Base-by-base conservation (phyloP, 2,329 filamentous ascomycete genomes). In the Trichoderma cornu-damae region DNA sequence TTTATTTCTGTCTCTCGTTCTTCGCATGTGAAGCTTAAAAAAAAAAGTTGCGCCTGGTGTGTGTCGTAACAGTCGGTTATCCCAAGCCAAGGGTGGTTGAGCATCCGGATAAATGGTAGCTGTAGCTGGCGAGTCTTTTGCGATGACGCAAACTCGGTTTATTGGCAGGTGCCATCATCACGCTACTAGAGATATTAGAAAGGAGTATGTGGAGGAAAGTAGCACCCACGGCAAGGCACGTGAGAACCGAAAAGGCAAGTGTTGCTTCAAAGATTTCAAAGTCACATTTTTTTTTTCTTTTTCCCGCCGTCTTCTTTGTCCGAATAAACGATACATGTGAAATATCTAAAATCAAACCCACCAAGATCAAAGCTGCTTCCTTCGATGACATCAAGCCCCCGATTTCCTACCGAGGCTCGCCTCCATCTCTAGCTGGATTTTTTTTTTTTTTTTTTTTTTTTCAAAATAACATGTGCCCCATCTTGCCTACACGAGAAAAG, bases 311-410 rank as follows among this genome's bases (percentile, higher is more conserved):
- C 28, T 20, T 3, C n/a, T 14, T 32, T 14, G 3, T 47, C 12
- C 44, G 11, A 48, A 20, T 22, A 48, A 34, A 47, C 37, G 20
- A 22, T 52, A n/a, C 11, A 6, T 43, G 22, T 42, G 8, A 20
- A 52, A 12, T 34, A 32, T 38, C 49, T 42, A 43, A 43, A n/a
- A 26, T 43, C 38, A 43, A 43, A 26, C 38, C 38, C 38, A 30
- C 28, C 18, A 32, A 50, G 28, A 52, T 52, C 49, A 52, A 42
- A 42, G 37, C 49, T 52, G 49, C 46, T 49, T 43, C 38, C 24
- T 37, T 49, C 16, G 24, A 28, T 52, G 42, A 52, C 49, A 42
- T 52, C 49, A 43, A 44, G 8, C 18, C 40, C 18, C 40, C 32
- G 30, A 20, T 54, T 46, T 43, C 32, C 22, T 28, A 14, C 54